Conservation (phyloP, 1,139 yeast species). For the Kluyveromyces sp. region DNA sequence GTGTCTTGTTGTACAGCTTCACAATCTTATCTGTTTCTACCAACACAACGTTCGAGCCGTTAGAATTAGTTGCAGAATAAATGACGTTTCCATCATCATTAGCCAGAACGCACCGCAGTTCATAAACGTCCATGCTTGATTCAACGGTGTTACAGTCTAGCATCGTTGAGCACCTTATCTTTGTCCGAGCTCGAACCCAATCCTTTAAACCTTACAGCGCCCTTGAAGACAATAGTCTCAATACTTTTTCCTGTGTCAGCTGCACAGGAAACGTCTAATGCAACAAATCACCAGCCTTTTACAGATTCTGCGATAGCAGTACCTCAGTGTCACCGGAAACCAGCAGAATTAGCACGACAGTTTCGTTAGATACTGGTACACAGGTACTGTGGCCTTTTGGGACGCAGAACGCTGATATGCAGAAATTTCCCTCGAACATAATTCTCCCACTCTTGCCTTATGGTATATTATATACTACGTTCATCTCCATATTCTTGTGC, state of each 20-base stretch:
- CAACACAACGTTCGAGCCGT: conserved; percentile 2
- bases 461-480: neutral
- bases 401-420: neutral
- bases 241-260: neutral
- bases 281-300: neutral
- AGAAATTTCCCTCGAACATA: neutral
- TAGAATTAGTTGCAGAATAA: conserved; percentile 3
- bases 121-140: neutral
- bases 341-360: neutral
- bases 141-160: neutral
- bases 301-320: neutral
- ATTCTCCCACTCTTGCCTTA: neutral
- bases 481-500: neutral
- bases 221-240: too few relatives aligned
- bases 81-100: conserved; percentile 1
- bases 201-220: too few relatives aligned
- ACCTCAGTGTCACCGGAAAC: neutral
- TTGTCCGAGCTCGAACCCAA: too few relatives aligned
- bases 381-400: neutral
- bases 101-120: neutral
- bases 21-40: neutral
- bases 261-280: neutral
- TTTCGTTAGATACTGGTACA: neutral
- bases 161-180: too few relatives aligned
- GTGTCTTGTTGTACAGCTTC: neutral